These are phyloP conservation scores for Pythium oligandrum DNA, from an alignment of 352 stramenopile genomes.

Conservation along the genomic window DNA sequence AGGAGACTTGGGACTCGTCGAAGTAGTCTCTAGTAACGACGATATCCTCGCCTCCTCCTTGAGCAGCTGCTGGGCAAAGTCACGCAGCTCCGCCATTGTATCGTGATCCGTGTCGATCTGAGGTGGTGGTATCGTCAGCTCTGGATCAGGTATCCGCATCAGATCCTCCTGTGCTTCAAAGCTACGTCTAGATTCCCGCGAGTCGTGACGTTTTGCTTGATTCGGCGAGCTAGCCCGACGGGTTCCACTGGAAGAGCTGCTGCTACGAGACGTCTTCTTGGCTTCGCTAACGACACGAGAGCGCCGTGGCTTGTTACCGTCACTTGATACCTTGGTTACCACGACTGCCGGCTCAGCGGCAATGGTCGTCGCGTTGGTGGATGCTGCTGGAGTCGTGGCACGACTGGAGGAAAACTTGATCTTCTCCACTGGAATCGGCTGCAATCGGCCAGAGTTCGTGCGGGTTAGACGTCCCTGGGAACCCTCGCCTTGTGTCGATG, in stretches of 20 bases:
- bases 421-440: slow-evolving; percentile 11
- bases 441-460: slow-evolving; percentile 10
- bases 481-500: slow-evolving; percentile 22
- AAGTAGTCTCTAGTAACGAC: slow-evolving; percentile 27
- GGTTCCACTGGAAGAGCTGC: too few relatives aligned
- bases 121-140: too few relatives aligned
- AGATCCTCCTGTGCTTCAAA: too few relatives aligned
- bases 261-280: slow-evolving; percentile 1
- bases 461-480: slow-evolving; percentile 1
- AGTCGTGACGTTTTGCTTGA: too few relatives aligned
- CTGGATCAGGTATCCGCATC: too few relatives aligned
- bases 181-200: too few relatives aligned
- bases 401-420: slow-evolving; percentile 16
- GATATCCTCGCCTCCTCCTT: slow-evolving; percentile 53
- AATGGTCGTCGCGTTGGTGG: too few relatives aligned
- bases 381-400: background rate
- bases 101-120: slow-evolving; percentile 8
- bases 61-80: slow-evolving; percentile 58
- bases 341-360: slow-evolving; percentile 6
- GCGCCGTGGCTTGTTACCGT: slow-evolving; percentile 6
- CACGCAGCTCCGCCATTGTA: slow-evolving; percentile 45
- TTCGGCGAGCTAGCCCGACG: too few relatives aligned
- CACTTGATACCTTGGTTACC: slow-evolving; percentile 10
- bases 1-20: slow-evolving; percentile 39
- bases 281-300: slow-evolving; percentile 3